Conservation (phyloP, 2,329 filamentous ascomycete species). For the Fusarium oxysporum region DNA sequence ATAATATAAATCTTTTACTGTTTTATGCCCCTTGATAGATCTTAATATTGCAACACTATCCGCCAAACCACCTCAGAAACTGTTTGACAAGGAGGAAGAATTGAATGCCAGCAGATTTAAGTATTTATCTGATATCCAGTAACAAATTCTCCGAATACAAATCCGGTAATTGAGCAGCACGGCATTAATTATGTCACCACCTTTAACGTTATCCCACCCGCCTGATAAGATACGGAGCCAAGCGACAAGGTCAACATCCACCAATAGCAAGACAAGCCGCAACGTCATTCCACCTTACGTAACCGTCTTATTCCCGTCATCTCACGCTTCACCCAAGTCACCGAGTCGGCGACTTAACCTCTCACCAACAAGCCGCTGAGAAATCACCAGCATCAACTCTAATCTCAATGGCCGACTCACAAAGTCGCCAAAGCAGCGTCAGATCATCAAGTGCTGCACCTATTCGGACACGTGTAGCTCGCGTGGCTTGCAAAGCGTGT, state of each 20-base stretch:
- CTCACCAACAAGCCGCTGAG: background rate
- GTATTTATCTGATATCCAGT: too few species aligned
- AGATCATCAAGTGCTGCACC: background rate
- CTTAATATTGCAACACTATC: too few species aligned
- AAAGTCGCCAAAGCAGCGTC: rapidly evolving
- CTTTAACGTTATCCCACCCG: background rate
- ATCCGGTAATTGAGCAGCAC: background rate
- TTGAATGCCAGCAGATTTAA: too few species aligned
- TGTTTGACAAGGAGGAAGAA: too few species aligned
- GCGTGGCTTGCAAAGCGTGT: slow-evolving; percentile 39
- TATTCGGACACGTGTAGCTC: slow-evolving; percentile 11
- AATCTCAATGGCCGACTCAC: background rate
- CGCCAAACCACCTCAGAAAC: too few species aligned
- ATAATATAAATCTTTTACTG: too few species aligned
- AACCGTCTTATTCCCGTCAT: slow-evolving; percentile 10
- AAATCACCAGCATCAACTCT: background rate
- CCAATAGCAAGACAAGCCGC: background rate
- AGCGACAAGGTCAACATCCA: background rate
- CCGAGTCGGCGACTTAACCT: slow-evolving; percentile 22
- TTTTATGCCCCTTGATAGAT: too few species aligned
- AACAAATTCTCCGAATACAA: background rate
- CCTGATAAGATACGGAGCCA: background rate
- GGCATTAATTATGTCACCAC: background rate
- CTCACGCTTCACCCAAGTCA: background rate
- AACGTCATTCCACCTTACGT: background rate